A percentile compares a stretch with the other conserved stretches of the same genome.
These are phyloP conservation scores for Myxozyma melibiosi DNA, from an alignment of 805 yeast species.

Conservation along the genomic window DNA sequence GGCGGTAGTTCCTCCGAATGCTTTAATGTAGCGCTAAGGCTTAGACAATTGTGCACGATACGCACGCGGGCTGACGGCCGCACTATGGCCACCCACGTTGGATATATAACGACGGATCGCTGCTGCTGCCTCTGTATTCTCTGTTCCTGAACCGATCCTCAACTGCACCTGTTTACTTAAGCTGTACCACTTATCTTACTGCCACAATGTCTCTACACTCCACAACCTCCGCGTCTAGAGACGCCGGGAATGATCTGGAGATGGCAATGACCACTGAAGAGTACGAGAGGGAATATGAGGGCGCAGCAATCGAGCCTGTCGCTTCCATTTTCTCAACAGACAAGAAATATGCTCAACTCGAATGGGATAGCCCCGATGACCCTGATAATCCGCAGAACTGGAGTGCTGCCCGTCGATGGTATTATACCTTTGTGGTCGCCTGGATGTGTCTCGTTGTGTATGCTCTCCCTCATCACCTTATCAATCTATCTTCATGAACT, in stretches of 20 bases:
- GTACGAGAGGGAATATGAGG: constrained; percentile 4
- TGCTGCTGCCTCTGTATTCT: no score
- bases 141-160: no score
- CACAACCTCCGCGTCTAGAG: no score
- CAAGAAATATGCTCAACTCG: constrained; percentile 6
- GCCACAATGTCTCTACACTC: no score
- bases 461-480: neutral
- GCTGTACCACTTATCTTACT: no score
- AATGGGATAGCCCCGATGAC: constrained; percentile 42
- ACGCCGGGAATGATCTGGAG: neutral
- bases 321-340: neutral
- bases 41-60: no score
- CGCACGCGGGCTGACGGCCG: no score
- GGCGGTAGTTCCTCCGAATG: no score
- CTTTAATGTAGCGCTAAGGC: no score
- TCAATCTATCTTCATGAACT: neutral
- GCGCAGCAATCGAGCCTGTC: constrained; percentile 5
- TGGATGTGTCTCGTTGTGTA: constrained; percentile 33
- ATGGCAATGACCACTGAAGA: constrained; percentile 15
- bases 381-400: constrained; percentile 45
- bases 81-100: no score
- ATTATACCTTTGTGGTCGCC: constrained; percentile 40
- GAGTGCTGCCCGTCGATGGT: constrained; percentile 45
- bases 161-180: no score
- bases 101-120: no score